Conservation (phyloP, 371 early-diverging fungal genomes). For the Mortierella sp. region DNA sequence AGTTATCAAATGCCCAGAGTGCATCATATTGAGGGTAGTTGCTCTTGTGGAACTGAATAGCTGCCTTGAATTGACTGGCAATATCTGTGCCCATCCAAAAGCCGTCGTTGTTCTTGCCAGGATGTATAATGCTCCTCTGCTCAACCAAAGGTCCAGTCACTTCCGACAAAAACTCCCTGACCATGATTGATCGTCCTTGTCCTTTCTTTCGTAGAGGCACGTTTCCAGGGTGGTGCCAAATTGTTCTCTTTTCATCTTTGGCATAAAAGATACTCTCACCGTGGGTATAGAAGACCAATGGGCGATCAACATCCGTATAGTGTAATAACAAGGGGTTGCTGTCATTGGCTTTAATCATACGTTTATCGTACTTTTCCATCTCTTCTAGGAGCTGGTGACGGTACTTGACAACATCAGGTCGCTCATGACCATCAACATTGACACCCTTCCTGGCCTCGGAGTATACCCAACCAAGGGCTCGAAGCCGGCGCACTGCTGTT, state of each 20-base stretch:
- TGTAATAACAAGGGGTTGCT: neutral
- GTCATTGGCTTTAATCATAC: constrained; percentile 6
- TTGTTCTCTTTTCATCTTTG: neutral
- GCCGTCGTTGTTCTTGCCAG: constrained; percentile 8
- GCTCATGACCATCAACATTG: constrained; percentile 17
- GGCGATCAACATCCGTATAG: neutral
- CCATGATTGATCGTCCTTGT: neutral
- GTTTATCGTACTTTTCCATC: constrained; percentile 4
- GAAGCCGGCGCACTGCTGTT: constrained; percentile 11
- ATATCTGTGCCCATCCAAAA: constrained; percentile 8
- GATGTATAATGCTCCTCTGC: neutral
- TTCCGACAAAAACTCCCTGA: neutral
- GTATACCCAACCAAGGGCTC: constrained; percentile 15
- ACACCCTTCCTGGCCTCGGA: constrained; percentile 7
- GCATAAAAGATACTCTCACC: neutral
- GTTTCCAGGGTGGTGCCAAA: neutral
- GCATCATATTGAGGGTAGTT: neutral
- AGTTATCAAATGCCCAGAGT: constrained; percentile 15
- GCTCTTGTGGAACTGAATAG: constrained; percentile 4
- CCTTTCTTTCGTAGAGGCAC: constrained; percentile 2
- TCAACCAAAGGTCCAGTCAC: neutral
- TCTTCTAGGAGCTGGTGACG: neutral
- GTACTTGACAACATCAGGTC: constrained; percentile 10
- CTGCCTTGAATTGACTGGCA: constrained; percentile 2
- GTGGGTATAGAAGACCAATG: constrained; percentile 6